phyloP scores from a whole-genome alignment of 1,139 yeast species.

The Diutina neorugosa region DNA sequence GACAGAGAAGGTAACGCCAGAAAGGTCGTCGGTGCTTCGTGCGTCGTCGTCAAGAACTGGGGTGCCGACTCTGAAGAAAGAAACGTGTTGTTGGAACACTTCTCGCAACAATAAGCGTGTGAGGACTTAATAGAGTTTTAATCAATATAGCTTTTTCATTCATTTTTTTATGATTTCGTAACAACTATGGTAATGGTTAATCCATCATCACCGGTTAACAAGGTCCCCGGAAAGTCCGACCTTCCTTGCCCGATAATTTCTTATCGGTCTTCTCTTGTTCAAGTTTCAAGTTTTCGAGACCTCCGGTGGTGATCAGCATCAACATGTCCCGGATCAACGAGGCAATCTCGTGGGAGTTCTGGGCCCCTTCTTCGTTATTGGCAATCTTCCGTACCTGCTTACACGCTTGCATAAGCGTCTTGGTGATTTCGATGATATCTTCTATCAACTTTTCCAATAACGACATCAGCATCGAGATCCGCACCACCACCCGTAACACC shows the following conservation, averaged over 20 bases:
- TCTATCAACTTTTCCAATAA: constrained; percentile 60
- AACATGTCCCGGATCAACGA: constrained; percentile 21
- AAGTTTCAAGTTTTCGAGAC: constrained; percentile 18
- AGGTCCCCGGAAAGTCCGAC: background rate
- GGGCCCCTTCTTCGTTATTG: constrained; percentile 10
- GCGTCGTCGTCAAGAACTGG: constrained; percentile 99
- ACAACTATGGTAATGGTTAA: background rate
- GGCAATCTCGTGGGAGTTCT: constrained; percentile 12
- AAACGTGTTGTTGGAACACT: constrained; percentile 91
- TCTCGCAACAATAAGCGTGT: constrained; percentile 63
- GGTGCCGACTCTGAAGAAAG: constrained; percentile 99
- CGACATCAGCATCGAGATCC: constrained; percentile 60
- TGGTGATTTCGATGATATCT: constrained; percentile 47
- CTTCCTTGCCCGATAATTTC: background rate
- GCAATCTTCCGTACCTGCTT: constrained; percentile 19
- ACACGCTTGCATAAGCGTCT: constrained; percentile 28
- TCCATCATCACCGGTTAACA: too few species aligned
- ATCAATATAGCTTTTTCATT: background rate
- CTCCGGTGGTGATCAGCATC: constrained; percentile 27
- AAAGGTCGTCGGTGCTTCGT: constrained; percentile 99
- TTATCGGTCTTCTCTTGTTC: constrained; percentile 5
- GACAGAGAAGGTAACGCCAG: constrained; percentile 99
- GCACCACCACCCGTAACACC: constrained; percentile 75
- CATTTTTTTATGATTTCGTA: background rate
- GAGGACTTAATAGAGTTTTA: background rate